Evolutionary conservation across 2,329 filamentous ascomycete genomes (phyloP).

Genomic region (Lachnellula subtilissima): DNA sequence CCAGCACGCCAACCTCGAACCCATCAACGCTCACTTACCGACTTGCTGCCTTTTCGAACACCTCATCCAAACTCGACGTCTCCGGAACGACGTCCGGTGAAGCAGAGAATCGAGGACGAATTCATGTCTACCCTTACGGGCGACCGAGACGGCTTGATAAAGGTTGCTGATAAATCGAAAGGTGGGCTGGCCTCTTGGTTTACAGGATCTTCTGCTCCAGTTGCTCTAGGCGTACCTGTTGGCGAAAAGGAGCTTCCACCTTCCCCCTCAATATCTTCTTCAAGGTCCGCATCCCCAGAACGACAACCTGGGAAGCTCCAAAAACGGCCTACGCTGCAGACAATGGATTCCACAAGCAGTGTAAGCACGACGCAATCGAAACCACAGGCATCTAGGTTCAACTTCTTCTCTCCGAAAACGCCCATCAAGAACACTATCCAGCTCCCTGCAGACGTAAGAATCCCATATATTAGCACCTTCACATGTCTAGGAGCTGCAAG

Average conservation of each 20-base stretch:
- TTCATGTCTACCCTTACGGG: slow-evolving; percentile 29
- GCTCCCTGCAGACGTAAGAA: slow-evolving; percentile 15
- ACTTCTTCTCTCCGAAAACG: slow-evolving; percentile 27
- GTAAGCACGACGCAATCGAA: slow-evolving; percentile 6
- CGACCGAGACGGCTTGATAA: slow-evolving; percentile 23
- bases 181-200: slow-evolving; percentile 28
- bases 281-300: slow-evolving; percentile 15
- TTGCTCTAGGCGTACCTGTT: slow-evolving; percentile 20
- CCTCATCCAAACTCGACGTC: slow-evolving; percentile 14
- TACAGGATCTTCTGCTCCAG: slow-evolving; percentile 23
- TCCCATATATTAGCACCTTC: too few species aligned
- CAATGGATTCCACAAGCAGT: slow-evolving; percentile 7
- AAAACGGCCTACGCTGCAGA: slow-evolving; percentile 17
- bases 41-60: slow-evolving; percentile 20
- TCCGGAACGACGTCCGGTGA: slow-evolving; percentile 12
- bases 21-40: slow-evolving; percentile 23
- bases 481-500: too few species aligned
- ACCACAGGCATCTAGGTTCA: slow-evolving; percentile 15
- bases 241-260: slow-evolving; percentile 11
- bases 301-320: slow-evolving; percentile 13
- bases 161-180: slow-evolving; percentile 23
- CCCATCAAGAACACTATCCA: slow-evolving; percentile 17
- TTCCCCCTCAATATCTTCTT: slow-evolving; percentile 7
- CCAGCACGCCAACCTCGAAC: slow-evolving; percentile 14
- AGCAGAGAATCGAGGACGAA: slow-evolving; percentile 14